Evolutionary conservation across 1,284 basidiomycete species (phyloP).

Genomic region (Mycosarcoma mackinlayi): DNA sequence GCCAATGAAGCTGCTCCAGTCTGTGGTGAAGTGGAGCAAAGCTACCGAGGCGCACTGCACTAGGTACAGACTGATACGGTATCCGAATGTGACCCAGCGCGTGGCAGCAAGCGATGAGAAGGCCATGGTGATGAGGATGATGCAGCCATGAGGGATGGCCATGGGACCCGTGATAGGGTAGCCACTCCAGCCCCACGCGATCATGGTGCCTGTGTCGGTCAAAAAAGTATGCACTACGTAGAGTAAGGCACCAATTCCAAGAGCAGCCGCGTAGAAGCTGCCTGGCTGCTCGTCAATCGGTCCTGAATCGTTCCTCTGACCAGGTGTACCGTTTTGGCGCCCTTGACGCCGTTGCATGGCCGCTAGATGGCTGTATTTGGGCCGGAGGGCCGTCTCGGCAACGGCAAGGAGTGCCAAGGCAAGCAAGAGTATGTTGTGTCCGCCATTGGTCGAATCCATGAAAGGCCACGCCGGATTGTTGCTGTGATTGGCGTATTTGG

Average conservation of each 20-base stretch:
- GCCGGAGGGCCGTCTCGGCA: slow-evolving; percentile 27
- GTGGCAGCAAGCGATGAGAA: slow-evolving; percentile 70
- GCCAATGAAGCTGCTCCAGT: slow-evolving; percentile 82
- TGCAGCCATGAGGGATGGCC: slow-evolving; percentile 77
- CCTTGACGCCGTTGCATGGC: slow-evolving; percentile 22
- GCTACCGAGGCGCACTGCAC: slow-evolving; percentile 60
- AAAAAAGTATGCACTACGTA: slow-evolving; percentile 77
- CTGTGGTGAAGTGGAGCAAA: slow-evolving; percentile 73
- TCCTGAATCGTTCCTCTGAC: not conserved
- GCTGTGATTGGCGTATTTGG: slow-evolving; percentile 65
- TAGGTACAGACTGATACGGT: slow-evolving; percentile 27
- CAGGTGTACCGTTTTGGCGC: not conserved
- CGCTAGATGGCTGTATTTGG: slow-evolving; percentile 24
- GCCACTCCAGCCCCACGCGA: slow-evolving; percentile 92
- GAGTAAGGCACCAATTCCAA: slow-evolving; percentile 56
- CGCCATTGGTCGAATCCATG: slow-evolving; percentile 61
- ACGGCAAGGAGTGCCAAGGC: slow-evolving; percentile 36
- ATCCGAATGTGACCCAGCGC: slow-evolving; percentile 31
- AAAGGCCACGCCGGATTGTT: slow-evolving; percentile 65
- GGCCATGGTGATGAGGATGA: slow-evolving; percentile 44
- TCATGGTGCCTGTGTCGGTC: slow-evolving; percentile 82
- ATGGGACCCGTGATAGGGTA: slow-evolving; percentile 75
- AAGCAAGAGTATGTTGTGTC: slow-evolving; percentile 49
- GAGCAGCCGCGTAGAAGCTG: slow-evolving; percentile 36
- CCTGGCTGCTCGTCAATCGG: not conserved